These are phyloP conservation scores for Yamadazyma jaroonii DNA, from an alignment of 1,139 yeast species.

Conservation along the genomic window DNA sequence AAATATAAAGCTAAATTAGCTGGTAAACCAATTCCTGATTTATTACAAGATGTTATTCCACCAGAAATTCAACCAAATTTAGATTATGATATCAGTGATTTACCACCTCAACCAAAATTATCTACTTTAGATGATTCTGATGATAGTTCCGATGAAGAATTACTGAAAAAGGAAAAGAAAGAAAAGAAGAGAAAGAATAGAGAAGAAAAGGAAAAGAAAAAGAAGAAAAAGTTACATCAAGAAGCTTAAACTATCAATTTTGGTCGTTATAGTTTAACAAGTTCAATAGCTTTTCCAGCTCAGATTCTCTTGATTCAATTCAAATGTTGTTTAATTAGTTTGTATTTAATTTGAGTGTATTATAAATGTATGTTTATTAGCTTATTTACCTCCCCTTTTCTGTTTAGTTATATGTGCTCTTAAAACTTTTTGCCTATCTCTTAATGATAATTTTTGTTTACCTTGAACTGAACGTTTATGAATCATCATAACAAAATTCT, in stretches of 20 bases:
- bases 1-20: conserved; percentile 42
- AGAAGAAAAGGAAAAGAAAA: conserved; percentile 21
- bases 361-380: conserved; percentile 21
- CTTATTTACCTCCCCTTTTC: conserved; percentile 54
- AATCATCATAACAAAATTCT: conserved; percentile 98
- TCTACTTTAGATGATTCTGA: conserved; percentile 14
- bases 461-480: conserved; percentile 95
- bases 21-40: conserved; percentile 7
- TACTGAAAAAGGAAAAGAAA: conserved; percentile 22
- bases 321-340: conserved; percentile 1
- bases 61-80: conserved; percentile 7
- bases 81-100: conserved; percentile 6
- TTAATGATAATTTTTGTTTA: conserved; percentile 80
- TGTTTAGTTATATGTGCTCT: conserved; percentile 86
- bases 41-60: conserved; percentile 1
- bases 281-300: too few species aligned
- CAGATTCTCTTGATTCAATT: too few species aligned
- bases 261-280: too few species aligned
- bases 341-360: not conserved
- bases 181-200: conserved; percentile 18
- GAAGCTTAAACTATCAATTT: not conserved
- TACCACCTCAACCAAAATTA: conserved; percentile 11
- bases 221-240: conserved; percentile 15
- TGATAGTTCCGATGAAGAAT: conserved; percentile 18
- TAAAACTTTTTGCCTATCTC: conserved; percentile 85